These are phyloP conservation scores for Castanopsis chinensis DNA, from an alignment of 306 rosid species.

Conservation along the genomic window DNA sequence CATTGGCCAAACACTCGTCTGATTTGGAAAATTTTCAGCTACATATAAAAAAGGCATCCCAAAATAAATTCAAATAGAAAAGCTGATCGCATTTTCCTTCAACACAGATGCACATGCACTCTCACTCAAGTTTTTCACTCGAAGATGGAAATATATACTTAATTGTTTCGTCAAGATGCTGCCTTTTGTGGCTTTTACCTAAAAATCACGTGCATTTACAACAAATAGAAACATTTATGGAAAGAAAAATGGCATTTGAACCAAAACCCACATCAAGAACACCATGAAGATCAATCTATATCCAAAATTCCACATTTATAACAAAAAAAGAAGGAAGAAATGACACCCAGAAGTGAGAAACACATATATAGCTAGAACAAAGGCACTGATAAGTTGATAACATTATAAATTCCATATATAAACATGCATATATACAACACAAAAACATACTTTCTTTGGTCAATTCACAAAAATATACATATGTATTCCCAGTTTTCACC, in stretches of 20 bases:
- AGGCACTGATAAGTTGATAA: not conserved
- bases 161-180: not conserved
- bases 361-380: not conserved
- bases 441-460: not conserved
- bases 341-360: not conserved
- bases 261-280: not conserved
- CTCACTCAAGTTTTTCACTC: not conserved
- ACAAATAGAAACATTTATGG: not conserved
- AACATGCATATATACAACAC: not conserved
- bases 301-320: not conserved
- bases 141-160: not conserved
- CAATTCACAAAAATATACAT: too few species aligned
- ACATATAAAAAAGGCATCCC: not conserved
- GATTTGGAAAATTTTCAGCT: not conserved
- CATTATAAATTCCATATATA: not conserved
- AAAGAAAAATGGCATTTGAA: not conserved
- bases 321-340: not conserved
- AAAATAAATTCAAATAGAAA: not conserved
- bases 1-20: not conserved
- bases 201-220: not conserved
- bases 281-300: not conserved
- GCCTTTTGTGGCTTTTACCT: not conserved
- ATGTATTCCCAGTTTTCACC: not conserved
- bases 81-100: not conserved
- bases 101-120: not conserved